phyloP scores from a whole-genome alignment of 2,329 filamentous ascomycete genomes.

The Sporothrix pseudoabietina region DNA sequence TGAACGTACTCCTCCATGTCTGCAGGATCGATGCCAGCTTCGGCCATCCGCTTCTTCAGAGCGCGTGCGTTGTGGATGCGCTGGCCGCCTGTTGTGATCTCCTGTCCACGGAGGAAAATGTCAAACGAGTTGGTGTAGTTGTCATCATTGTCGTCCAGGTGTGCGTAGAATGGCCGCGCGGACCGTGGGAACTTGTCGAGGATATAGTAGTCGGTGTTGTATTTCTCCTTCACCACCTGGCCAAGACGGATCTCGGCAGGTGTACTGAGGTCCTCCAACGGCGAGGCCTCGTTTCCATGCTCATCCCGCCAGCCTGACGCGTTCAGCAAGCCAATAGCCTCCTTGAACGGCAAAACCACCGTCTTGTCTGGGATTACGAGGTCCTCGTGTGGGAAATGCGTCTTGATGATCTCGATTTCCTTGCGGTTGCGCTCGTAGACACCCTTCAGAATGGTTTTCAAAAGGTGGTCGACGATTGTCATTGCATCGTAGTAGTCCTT shows the following conservation, averaged over 20 bases:
- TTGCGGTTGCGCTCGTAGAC: slow-evolving; percentile 52
- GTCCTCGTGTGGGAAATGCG: slow-evolving; percentile 83
- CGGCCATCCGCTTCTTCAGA: slow-evolving; percentile 76
- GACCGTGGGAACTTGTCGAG: slow-evolving; percentile 88
- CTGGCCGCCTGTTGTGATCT: slow-evolving; percentile 89
- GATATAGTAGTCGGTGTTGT: slow-evolving; percentile 87
- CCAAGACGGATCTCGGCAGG: slow-evolving; percentile 85
- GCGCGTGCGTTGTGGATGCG: slow-evolving; percentile 81
- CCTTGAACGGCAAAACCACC: slow-evolving; percentile 75
- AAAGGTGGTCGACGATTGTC: slow-evolving; percentile 74
- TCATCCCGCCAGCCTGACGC: slow-evolving; percentile 76
- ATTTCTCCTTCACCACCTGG: slow-evolving; percentile 81
- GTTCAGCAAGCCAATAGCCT: slow-evolving; percentile 79
- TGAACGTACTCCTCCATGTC: slow-evolving; percentile 89
- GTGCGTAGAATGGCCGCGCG: slow-evolving; percentile 88
- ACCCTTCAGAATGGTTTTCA: slow-evolving; percentile 69
- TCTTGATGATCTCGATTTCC: slow-evolving; percentile 75
- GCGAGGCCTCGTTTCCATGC: slow-evolving; percentile 68
- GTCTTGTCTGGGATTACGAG: slow-evolving; percentile 86
- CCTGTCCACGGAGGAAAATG: slow-evolving; percentile 90
- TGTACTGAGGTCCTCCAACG: slow-evolving; percentile 79
- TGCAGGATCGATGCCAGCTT: slow-evolving; percentile 73
- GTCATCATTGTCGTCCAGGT: slow-evolving; percentile 73
- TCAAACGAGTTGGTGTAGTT: slow-evolving; percentile 89
- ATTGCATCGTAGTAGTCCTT: slow-evolving; percentile 89